Evolutionary conservation across 768 basidiomycete species (phyloP).

Genomic region (Clavulina sp.): DNA sequence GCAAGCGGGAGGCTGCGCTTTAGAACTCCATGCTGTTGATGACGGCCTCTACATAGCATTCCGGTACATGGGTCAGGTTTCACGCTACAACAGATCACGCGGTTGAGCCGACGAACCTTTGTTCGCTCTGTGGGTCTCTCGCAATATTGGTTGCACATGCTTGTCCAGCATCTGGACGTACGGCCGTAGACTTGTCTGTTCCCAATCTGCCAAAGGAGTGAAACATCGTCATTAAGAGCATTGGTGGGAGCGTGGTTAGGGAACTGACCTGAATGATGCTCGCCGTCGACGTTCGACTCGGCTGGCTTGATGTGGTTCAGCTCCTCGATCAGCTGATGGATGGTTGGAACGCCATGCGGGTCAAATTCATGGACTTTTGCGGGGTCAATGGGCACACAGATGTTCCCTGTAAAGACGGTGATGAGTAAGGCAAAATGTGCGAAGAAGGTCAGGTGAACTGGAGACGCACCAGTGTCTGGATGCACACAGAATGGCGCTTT

Average conservation of each 20-base stretch:
- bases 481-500: slow-evolving; percentile 97
- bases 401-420: slow-evolving; percentile 34
- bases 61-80: too few species aligned
- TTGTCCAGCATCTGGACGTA: slow-evolving; percentile 82
- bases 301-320: slow-evolving; percentile 35
- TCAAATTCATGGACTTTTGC: slow-evolving; percentile 59
- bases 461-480: slow-evolving; percentile 51
- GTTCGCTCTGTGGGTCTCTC: slow-evolving; percentile 4
- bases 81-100: too few species aligned
- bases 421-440: background rate
- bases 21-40: too few species aligned
- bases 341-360: slow-evolving; percentile 73
- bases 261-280: slow-evolving; percentile 33
- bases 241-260: background rate
- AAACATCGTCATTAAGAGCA: slow-evolving; percentile 3
- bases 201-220: slow-evolving; percentile 40
- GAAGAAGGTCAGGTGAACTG: background rate
- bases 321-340: slow-evolving; percentile 65
- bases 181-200: slow-evolving; percentile 68
- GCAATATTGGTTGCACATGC: slow-evolving; percentile 27
- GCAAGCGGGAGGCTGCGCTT: too few species aligned
- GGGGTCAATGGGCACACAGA: slow-evolving; percentile 88
- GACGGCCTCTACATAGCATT: too few species aligned
- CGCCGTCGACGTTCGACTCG: slow-evolving; percentile 17
- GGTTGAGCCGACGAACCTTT: too few species aligned